Evolutionary conservation across 306 rosid genomes (phyloP).

Genomic region (Abrus precatorius): DNA sequence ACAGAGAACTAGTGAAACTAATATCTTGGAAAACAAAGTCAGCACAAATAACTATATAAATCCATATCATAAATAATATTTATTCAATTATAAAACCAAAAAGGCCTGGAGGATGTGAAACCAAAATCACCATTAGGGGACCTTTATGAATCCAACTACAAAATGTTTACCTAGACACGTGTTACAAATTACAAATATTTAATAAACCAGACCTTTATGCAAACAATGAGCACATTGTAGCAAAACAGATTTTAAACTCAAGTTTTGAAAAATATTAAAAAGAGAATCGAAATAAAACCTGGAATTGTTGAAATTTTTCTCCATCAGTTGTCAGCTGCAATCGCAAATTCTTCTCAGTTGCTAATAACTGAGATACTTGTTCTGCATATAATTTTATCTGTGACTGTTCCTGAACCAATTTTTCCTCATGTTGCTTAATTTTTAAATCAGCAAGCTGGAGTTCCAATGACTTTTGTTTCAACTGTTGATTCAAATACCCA

Average conservation of each 20-base stretch:
- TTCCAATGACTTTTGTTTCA: slow-evolving; percentile 90
- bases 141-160: slow-evolving; percentile 28
- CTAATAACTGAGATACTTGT: slow-evolving; percentile 83
- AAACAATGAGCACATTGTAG: slow-evolving; percentile 29
- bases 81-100: neutral
- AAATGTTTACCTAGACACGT: slow-evolving; percentile 20
- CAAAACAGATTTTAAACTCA: slow-evolving; percentile 25
- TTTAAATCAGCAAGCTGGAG: slow-evolving; percentile 93
- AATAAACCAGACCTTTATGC: slow-evolving; percentile 32
- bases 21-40: slow-evolving; percentile 22
- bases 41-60: slow-evolving; percentile 1
- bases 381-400: slow-evolving; percentile 93
- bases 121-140: neutral
- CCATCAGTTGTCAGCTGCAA: slow-evolving; percentile 92
- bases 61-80: neutral
- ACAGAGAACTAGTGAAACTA: neutral
- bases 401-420: slow-evolving; percentile 80
- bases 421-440: slow-evolving; percentile 88
- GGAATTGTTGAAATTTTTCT: slow-evolving; percentile 94
- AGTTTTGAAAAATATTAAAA: slow-evolving; percentile 24
- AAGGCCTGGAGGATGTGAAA: neutral
- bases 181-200: slow-evolving; percentile 19
- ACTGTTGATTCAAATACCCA: slow-evolving; percentile 61
- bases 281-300: slow-evolving; percentile 59
- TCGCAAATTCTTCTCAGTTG: slow-evolving; percentile 87